A percentile compares a stretch with the other conserved stretches of the same genome.
These are phyloP conservation scores for Colletotrichum chrysophilum DNA, from an alignment of 2,329 filamentous ascomycete species.

Conservation along the genomic window DNA sequence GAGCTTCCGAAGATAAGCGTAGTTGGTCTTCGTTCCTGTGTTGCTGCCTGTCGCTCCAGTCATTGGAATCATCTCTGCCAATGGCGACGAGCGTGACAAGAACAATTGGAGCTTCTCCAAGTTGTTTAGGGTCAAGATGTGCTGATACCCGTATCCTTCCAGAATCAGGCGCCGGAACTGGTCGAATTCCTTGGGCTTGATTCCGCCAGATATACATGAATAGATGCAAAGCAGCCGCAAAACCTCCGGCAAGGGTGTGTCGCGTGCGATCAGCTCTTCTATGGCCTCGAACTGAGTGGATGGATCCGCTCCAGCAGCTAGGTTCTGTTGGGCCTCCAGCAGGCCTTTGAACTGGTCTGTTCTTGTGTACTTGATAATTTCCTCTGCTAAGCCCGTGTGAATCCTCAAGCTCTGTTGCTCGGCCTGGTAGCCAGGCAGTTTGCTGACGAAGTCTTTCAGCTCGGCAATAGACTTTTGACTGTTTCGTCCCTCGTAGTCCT, in stretches of 20 bases:
- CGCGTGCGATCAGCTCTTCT: slow-evolving; percentile 91
- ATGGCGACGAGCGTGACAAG: slow-evolving; percentile 75
- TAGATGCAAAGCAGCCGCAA: slow-evolving; percentile 89
- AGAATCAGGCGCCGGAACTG: slow-evolving; percentile 86
- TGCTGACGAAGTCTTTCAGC: slow-evolving; percentile 92
- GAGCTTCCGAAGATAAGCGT: slow-evolving; percentile 83
- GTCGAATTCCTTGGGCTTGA: slow-evolving; percentile 88
- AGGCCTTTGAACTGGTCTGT: slow-evolving; percentile 88
- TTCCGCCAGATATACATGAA: slow-evolving; percentile 86
- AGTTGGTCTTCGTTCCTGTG: slow-evolving; percentile 81
- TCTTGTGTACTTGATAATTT: slow-evolving; percentile 91
- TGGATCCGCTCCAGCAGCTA: slow-evolving; percentile 88
- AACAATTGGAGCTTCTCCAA: slow-evolving; percentile 92
- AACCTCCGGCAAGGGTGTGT: slow-evolving; percentile 80
- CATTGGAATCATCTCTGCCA: slow-evolving; percentile 83
- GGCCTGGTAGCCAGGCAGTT: slow-evolving; percentile 88
- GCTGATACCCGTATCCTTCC: slow-evolving; percentile 94
- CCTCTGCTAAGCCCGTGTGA: slow-evolving; percentile 90
- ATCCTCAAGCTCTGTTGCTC: slow-evolving; percentile 93
- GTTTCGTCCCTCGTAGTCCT: slow-evolving; percentile 87
- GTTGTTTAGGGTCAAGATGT: slow-evolving; percentile 85
- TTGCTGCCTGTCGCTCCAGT: slow-evolving; percentile 66
- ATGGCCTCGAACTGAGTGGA: slow-evolving; percentile 88
- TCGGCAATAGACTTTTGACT: slow-evolving; percentile 85
- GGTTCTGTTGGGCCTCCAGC: slow-evolving; percentile 93